A percentile compares a stretch with the other conserved stretches of the same genome.
These are phyloP conservation scores for Gaeumannomyces sp. DNA, from an alignment of 2,329 filamentous ascomycete species.

Conservation along the genomic window DNA sequence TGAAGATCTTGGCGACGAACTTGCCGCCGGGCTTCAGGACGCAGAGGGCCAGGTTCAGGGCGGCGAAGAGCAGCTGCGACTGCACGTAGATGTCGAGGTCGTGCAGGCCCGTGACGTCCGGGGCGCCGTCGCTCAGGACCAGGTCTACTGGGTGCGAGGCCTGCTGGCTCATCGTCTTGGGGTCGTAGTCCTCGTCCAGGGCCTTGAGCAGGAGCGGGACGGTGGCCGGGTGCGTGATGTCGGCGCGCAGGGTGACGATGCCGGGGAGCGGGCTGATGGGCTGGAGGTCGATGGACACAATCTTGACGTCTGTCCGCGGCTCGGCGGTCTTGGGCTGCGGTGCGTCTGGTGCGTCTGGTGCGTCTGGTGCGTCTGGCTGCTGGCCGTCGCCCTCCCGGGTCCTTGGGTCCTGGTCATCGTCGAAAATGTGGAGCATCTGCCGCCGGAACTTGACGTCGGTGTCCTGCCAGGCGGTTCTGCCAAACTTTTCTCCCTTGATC, in stretches of 20 bases:
- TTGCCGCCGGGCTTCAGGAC: constrained; percentile 89
- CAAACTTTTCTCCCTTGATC: constrained; percentile 90
- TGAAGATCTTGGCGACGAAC: constrained; percentile 97
- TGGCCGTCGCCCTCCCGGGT: constrained; percentile 16
- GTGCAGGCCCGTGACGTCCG: constrained; percentile 93
- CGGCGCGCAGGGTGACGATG: constrained; percentile 85
- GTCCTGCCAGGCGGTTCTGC: constrained; percentile 79
- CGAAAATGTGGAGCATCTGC: constrained; percentile 50
- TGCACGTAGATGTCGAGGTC: constrained; percentile 98
- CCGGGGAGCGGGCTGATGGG: constrained; percentile 92
- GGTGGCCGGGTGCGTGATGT: constrained; percentile 95
- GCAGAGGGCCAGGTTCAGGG: constrained; percentile 86
- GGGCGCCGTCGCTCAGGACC: constrained; percentile 90
- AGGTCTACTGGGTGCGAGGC: constrained; percentile 79
- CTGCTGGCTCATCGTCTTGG: constrained; percentile 38
- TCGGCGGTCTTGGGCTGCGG: constrained; percentile 12
- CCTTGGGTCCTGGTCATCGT: constrained; percentile 21
- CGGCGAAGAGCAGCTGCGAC: constrained; percentile 88
- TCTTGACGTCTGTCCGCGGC: constrained; percentile 68
- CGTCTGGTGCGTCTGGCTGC: constrained; percentile 9
- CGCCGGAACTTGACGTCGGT: constrained; percentile 62
- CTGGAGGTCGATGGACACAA: constrained; percentile 92
- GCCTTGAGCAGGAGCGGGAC: constrained; percentile 83
- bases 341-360: background rate
- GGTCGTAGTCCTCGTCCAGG: constrained; percentile 65